Base-by-base conservation (phyloP, 129 eudicot species). In the Artemisia annua region DNA sequence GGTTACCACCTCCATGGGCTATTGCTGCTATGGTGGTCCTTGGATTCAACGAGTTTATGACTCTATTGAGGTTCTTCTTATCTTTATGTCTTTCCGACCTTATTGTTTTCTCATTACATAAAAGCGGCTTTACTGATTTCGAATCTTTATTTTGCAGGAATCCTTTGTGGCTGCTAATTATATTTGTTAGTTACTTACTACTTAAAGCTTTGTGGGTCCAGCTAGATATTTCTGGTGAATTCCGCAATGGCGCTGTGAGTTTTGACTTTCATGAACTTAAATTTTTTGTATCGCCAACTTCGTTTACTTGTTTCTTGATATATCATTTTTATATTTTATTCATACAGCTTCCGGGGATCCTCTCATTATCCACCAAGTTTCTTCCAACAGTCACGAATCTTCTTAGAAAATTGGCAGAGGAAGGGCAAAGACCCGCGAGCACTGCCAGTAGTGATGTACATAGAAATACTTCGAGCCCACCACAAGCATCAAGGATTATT, bases 1-100 rank as follows among this genome's bases (percentile, higher is more conserved):
- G 97, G 97, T 62, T 95, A 74, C 99, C 99, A 72, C 99, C 99
- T 80, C 99, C 99, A 83, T 95, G 99, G 99, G 99, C 99, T 3
- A 91, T 95, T 66, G 87, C 82, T 66, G 99, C 92, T 15, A 60
- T 95, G 83, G 46, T 82, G 39, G 81, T 95, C 13, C 82, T 95
- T 52, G 99, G 99, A 24, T 95, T 91, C 76, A 95, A 95, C 52
- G 99, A 95, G 82, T 95, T 95, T 69, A 95, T 95, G 97, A 88
- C 99, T 46, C 94, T 95, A 68, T 77, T 95, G 75, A 95, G 97
- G 99, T 95, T 83, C 72, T 49, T 55, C 30, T 64, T 66, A 39
- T 63, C 20, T 35, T 61, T 50, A 46, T 32, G 48, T 61, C 32
- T 65, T 10, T 64, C 39, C 22, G 63, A 57, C 16, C 18, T 55